A percentile compares a stretch with the other conserved stretches of the same genome.
Conservation (phyloP, 371 early-diverging fungal genomes). For the Mortierella polycephala region DNA sequence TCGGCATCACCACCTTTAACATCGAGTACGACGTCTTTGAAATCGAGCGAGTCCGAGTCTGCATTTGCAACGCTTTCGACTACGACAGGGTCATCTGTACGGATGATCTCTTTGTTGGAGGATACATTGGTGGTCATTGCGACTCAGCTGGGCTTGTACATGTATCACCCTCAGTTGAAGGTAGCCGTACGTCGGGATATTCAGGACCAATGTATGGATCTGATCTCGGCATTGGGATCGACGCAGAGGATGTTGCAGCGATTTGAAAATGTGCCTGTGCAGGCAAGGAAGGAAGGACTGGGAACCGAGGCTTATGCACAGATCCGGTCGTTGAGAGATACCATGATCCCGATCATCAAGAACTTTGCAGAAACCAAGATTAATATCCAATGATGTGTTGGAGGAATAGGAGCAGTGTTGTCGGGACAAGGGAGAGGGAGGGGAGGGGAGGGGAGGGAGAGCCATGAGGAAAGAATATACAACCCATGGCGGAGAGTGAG, state of each 20-base stretch:
- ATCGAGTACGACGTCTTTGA: neutral
- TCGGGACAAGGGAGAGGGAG: too few relatives aligned
- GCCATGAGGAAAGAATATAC: too few relatives aligned
- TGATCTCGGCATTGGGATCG: slow-evolving; percentile 41
- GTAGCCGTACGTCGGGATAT: slow-evolving; percentile 37
- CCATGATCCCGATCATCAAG: slow-evolving; percentile 52
- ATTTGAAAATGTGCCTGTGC: slow-evolving; percentile 47
- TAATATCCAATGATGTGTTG: slow-evolving; percentile 14
- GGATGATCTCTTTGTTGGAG: slow-evolving; percentile 49
- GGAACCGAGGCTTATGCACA: slow-evolving; percentile 28
- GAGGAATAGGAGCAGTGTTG: neutral
- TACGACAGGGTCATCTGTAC: slow-evolving; percentile 39
- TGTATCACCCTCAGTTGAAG: slow-evolving; percentile 44
- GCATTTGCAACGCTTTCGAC: slow-evolving; percentile 53
- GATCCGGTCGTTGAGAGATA: slow-evolving; percentile 36
- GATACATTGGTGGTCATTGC: slow-evolving; percentile 53
- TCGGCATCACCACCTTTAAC: neutral
- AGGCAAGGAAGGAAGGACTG: slow-evolving; percentile 22
- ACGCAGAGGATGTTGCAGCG: slow-evolving; percentile 43
- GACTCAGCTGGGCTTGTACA: slow-evolving; percentile 45
- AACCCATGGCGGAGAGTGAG: too few relatives aligned
- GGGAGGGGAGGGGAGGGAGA: too few relatives aligned
- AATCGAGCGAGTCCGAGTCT: slow-evolving; percentile 19
- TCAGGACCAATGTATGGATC: slow-evolving; percentile 42
- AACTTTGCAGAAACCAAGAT: slow-evolving; percentile 49